Base-by-base conservation (phyloP, 305 asterid species). In the Lippia alba region DNA sequence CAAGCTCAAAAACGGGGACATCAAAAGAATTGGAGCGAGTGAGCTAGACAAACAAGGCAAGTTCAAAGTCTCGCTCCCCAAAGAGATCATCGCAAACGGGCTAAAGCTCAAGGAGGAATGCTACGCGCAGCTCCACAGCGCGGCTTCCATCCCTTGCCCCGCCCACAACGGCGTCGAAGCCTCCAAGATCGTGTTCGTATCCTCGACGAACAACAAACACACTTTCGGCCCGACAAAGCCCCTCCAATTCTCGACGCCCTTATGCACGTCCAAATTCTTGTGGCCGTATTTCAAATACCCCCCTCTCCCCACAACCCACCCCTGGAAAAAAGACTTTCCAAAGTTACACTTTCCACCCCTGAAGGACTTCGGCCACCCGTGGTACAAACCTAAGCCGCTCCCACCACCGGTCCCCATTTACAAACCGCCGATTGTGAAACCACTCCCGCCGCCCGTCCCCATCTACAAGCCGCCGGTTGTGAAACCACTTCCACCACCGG, bases 91-190 rank as follows among this genome's bases (percentile, higher is more conserved):
- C 3, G 44, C 72, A 17, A 44, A 74, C 4, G 80, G 79, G 0
- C 60, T 44, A 15, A 75, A 79, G 12, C 84, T 81, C 24, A 83
- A 82, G 18, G 80, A 86, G 17, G 96, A 89, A 36, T 93, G 98
- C 79, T 89, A 82, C 45, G 94, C 92, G 5, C 97, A 89, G 64
- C 92, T 93, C 69, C 96, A 89, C 53, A 86, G 85, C 73, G 89
- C 92, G 1, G 79, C 93, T 1, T 77, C 91, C 4, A 57, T 70
- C 58, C 96, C 96, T n/a, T 93, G 98, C 78, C 86, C 96, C 2
- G 85, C 91, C 17, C 92, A 84, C 67, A 49, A 77, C 14, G 87
- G 85, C 44, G 33, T 81, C 0, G 89, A 89, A 61, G 81, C 87
- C 51, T 39, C 88, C 71, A 91, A 85, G 67, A 79, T 93, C 39